These are phyloP conservation scores for Trametes coccinea DNA, from an alignment of 768 basidiomycete genomes.

Conservation along the genomic window DNA sequence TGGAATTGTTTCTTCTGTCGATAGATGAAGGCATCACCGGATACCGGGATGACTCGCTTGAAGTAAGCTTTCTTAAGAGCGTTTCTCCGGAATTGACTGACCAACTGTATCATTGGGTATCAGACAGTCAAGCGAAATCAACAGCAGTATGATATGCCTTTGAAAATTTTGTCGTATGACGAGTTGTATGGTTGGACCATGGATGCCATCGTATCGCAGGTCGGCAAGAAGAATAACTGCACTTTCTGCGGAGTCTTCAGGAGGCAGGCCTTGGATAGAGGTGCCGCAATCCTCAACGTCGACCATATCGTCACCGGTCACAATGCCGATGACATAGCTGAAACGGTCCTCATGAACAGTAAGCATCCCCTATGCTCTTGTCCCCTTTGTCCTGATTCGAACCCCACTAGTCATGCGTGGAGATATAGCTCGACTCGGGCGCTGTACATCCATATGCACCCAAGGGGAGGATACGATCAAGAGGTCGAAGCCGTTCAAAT, in stretches of 20 bases:
- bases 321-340: conserved; percentile 98
- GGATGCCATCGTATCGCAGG: conserved; percentile 93
- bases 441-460: conserved; percentile 94
- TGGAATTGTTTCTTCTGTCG: conserved; percentile 88
- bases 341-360: conserved; percentile 99
- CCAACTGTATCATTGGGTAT: conserved; percentile 1
- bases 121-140: conserved; percentile 98
- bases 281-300: conserved; percentile 83
- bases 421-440: conserved; percentile 89
- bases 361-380: conserved; percentile 33
- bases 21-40: conserved; percentile 99
- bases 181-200: conserved; percentile 99
- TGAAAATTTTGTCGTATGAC: conserved; percentile 94
- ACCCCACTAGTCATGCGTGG: conserved; percentile 84
- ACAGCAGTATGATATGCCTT: conserved; percentile 89
- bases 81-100: not conserved
- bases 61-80: conserved; percentile 48
- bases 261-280: conserved; percentile 93
- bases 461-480: conserved; percentile 96
- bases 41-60: conserved; percentile 95
- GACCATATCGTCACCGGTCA: conserved; percentile 99
- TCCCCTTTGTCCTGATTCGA: conserved; percentile 1
- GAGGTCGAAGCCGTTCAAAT: conserved; percentile 99
- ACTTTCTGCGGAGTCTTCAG: conserved; percentile 99
- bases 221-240: conserved; percentile 97